Evolutionary conservation across 306 rosid genomes (phyloP).

Genomic region (Medicago arabica): DNA sequence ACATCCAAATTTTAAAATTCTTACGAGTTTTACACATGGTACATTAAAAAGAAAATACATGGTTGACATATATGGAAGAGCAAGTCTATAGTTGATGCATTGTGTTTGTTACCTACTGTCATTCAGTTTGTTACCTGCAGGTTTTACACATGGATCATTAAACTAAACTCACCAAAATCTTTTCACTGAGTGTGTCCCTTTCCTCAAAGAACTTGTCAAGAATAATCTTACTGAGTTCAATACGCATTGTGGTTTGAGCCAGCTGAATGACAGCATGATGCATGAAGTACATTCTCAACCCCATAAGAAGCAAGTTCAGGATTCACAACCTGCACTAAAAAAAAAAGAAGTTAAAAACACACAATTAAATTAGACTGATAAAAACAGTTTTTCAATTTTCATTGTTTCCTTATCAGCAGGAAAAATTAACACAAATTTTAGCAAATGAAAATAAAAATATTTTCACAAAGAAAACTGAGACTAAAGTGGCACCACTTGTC

Average conservation of each 20-base stretch:
- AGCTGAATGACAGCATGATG: conserved; percentile 89
- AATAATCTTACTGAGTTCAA: conserved; percentile 94
- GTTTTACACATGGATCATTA: no score
- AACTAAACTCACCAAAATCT: conserved; percentile 78
- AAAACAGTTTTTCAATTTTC: no score
- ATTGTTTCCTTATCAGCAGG: no score
- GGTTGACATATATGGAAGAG: neutral
- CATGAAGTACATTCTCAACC: conserved; percentile 80
- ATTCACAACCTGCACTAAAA: conserved; percentile 75
- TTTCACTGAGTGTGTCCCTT: conserved; percentile 85
- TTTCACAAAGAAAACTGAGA: no score
- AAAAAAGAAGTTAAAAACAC: neutral
- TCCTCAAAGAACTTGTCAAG: conserved; percentile 94
- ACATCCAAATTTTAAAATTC: no score
- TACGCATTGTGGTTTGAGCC: conserved; percentile 97
- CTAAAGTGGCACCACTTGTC: no score
- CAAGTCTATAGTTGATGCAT: neutral
- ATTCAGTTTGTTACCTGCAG: no score
- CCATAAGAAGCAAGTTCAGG: conserved; percentile 94
- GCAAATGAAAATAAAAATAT: no score
- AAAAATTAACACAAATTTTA: no score
- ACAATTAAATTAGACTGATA: no score
- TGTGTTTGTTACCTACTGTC: conserved; percentile 28
- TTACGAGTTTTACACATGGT: no score
- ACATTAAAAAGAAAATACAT: no score